Evolutionary conservation across 1,139 yeast genomes (phyloP).

Genomic region (Saccharomyces pastorianus): DNA sequence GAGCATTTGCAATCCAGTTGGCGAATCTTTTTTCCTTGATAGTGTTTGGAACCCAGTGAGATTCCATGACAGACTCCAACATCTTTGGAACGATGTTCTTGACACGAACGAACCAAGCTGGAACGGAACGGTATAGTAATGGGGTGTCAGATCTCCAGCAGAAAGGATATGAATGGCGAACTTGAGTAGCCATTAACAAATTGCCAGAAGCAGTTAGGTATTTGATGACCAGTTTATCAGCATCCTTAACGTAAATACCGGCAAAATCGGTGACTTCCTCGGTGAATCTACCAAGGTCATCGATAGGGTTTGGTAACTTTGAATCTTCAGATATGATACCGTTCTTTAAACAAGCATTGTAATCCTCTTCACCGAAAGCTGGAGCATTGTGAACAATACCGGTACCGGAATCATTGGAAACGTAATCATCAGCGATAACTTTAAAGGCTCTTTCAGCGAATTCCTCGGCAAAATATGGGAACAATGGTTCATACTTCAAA

Average conservation of each 20-base stretch:
- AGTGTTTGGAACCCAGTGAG: conserved; percentile 89
- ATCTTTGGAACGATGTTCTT: conserved; percentile 80
- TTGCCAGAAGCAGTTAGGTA: conserved; percentile 70
- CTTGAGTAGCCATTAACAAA: conserved; percentile 67
- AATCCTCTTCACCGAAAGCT: conserved; percentile 99
- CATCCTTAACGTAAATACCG: conserved; percentile 90
- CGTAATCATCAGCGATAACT: conserved; percentile 76
- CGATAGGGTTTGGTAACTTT: conserved; percentile 87
- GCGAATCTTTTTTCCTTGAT: conserved; percentile 92
- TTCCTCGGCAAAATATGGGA: conserved; percentile 66
- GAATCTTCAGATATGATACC: conserved; percentile 67
- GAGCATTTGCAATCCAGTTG: conserved; percentile 96
- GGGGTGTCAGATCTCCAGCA: conserved; percentile 99
- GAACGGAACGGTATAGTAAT: conserved; percentile 87
- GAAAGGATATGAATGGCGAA: conserved; percentile 95
- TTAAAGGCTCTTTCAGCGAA: conserved; percentile 73
- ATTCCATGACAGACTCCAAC: conserved; percentile 74
- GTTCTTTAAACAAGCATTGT: conserved; percentile 62
- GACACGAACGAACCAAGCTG: conserved; percentile 96
- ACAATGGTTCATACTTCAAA: conserved; percentile 70
- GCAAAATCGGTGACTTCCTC: conserved; percentile 61
- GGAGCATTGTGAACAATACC: conserved; percentile 99
- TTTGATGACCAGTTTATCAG: conserved; percentile 86
- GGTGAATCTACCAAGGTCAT: conserved; percentile 83
- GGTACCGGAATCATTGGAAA: conserved; percentile 92